phyloP scores from a whole-genome alignment of 2,329 filamentous ascomycete genomes.

The Diaporthe citri region DNA sequence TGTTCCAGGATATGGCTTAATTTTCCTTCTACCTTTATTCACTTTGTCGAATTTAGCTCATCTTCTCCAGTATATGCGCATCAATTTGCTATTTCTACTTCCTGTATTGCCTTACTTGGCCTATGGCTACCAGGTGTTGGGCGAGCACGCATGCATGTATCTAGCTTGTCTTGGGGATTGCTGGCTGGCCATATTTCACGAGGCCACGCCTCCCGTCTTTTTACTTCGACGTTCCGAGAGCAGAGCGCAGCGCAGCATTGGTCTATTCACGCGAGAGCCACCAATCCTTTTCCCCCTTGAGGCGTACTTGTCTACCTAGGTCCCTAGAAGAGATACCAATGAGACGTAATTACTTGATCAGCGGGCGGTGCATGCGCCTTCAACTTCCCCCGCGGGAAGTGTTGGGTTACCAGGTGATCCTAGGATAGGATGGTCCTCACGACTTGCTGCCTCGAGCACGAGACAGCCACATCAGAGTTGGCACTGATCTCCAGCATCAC shows the following conservation, averaged over 20 bases:
- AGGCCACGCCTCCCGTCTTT: background rate
- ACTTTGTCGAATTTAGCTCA: constrained; percentile 15
- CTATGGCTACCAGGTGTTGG: background rate
- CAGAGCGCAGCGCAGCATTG: constrained; percentile 22
- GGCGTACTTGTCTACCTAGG: background rate
- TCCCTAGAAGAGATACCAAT: constrained; percentile 1
- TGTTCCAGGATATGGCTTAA: background rate
- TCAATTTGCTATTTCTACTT: background rate
- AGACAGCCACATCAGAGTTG: background rate
- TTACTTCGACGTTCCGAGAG: background rate
- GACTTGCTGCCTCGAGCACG: background rate
- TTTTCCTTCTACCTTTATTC: constrained; percentile 16
- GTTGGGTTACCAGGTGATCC: too few relatives aligned
- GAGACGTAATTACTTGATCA: background rate
- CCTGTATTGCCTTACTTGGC: background rate
- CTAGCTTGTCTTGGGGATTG: background rate
- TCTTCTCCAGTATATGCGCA: background rate
- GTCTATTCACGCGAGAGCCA: background rate
- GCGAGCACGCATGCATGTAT: background rate
- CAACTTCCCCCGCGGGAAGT: too few relatives aligned
- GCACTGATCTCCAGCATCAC: background rate
- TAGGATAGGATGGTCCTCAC: background rate
- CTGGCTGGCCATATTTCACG: background rate
- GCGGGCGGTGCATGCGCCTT: background rate
- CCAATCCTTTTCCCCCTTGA: background rate